Base-by-base conservation (phyloP, 2,329 filamentous ascomycete species). In the Epichloe gansuensis region DNA sequence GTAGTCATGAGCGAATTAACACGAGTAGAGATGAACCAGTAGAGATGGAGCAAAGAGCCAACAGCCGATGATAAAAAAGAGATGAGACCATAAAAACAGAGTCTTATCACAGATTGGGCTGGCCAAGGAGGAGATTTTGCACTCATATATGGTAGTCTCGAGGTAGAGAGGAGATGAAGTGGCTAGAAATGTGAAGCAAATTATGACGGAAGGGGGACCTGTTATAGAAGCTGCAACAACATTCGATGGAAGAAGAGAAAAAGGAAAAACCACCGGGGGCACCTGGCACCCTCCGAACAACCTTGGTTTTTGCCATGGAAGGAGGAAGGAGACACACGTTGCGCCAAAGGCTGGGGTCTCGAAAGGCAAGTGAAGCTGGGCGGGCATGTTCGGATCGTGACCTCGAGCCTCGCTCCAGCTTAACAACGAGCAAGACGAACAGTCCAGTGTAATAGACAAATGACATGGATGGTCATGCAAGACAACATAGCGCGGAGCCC, bases 1-100 rank as follows among this genome's bases (percentile, higher is more conserved):
- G 36, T 55, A 51, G 52, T 55, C 52, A 53, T 53, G 58, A 35
- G 41, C 38, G 36, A 39, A 43, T n/a, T 12, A 46, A 47, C 38
- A 41, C 35, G 34, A 52, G 47, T 51, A 51, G 40, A 41, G 36
- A 51, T 51, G 52, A 44, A 51, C 21, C 17, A 36, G 41, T 49
- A 43, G 45, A 41, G 36, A 53, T 50, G 45, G 42, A 45, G 49
- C 23, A 49, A 47, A 49, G 51, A 47, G 45, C 51, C 47, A 51
- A 13, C 31, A 51, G 40, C 38, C 48, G 34, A 53, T 25, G 39
- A 53, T 25, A 38, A 43, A 25, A 25, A 42, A 40, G 42, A 53
- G 47, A 35, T 40, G 42, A 21, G 47, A 46, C 31, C 39, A 35
- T 46, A 36, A 45, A 43, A 50, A 15, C 13, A 45, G 42, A 53